Evolutionary conservation across 257 asterid species (phyloP).

Genomic region (Orobanche coerulescens): DNA sequence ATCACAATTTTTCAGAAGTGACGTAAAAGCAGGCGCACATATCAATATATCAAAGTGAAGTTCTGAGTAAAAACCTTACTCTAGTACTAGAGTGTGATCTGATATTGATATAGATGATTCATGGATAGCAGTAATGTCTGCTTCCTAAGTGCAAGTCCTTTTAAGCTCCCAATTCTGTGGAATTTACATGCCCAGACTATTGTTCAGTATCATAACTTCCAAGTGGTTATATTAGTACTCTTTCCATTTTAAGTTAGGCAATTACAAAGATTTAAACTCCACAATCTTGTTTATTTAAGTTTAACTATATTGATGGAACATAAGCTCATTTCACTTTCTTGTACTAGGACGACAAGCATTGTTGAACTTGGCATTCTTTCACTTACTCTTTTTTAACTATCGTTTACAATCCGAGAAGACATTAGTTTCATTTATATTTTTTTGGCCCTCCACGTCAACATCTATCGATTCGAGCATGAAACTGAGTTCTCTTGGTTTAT

Average conservation of each 20-base stretch:
- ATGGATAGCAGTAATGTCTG: not conserved
- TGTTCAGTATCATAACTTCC: not conserved
- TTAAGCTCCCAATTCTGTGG: not conserved
- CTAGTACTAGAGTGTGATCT: not conserved
- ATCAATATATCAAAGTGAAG: not conserved
- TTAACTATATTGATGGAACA: too few relatives aligned
- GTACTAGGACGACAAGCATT: not conserved
- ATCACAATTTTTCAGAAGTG: not conserved
- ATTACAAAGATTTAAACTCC: not conserved
- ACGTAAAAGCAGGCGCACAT: not conserved
- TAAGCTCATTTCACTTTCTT: not conserved
- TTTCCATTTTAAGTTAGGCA: not conserved
- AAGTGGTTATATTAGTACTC: not conserved
- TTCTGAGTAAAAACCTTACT: conserved; percentile 3
- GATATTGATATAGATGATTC: not conserved
- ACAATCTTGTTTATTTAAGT: too few relatives aligned
- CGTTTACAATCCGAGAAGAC: not conserved
- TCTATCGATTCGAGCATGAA: not conserved
- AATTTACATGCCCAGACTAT: not conserved
- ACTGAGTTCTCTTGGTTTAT: not conserved
- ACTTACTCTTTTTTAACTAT: not conserved
- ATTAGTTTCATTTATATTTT: not conserved
- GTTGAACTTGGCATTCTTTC: not conserved
- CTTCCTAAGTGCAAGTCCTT: conserved; percentile 2
- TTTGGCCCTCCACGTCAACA: not conserved